These are phyloP conservation scores for Niebla homalea DNA, from an alignment of 495 filamentous ascomycete species.

Conservation along the genomic window DNA sequence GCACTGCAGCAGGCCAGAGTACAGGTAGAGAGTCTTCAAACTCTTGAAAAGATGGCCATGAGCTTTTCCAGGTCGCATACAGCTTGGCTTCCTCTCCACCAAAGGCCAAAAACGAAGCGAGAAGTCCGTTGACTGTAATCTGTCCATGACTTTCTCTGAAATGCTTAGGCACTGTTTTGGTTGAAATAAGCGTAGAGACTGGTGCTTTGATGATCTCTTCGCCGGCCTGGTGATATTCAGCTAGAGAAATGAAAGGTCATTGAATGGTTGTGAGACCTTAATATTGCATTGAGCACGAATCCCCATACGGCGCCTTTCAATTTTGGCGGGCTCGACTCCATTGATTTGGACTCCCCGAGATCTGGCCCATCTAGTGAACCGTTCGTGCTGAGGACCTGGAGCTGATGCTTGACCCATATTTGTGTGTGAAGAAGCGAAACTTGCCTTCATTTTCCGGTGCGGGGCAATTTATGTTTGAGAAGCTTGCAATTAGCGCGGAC, in stretches of 20 bases:
- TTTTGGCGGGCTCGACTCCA: constrained; percentile 43
- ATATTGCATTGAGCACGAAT: constrained; percentile 54
- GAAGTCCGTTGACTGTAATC: constrained; percentile 52
- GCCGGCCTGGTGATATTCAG: constrained; percentile 25
- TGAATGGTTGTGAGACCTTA: constrained; percentile 26
- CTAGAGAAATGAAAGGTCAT: too few relatives aligned
- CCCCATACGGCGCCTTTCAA: constrained; percentile 59
- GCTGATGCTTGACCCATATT: too few relatives aligned
- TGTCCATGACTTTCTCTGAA: constrained; percentile 32
- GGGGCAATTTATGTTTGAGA: too few relatives aligned
- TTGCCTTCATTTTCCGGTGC: too few relatives aligned
- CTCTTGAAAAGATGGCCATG: constrained; percentile 49
- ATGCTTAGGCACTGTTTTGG: constrained; percentile 41
- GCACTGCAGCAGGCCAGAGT: constrained; percentile 42
- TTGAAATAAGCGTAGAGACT: constrained; percentile 44
- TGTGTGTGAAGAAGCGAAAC: not conserved
- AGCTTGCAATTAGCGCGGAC: too few relatives aligned
- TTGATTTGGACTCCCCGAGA: constrained; percentile 42
- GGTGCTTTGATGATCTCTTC: constrained; percentile 52
- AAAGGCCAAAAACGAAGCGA: constrained; percentile 55
- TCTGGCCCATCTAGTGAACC: constrained; percentile 50
- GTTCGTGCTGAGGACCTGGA: constrained; percentile 30
- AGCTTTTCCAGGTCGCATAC: constrained; percentile 48
- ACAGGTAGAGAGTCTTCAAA: constrained; percentile 55
- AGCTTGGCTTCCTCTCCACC: constrained; percentile 22